A percentile compares a stretch with the other conserved stretches of the same genome.
Conservation (phyloP, 2,329 filamentous ascomycete species). For the Xylaria multiplex region DNA sequence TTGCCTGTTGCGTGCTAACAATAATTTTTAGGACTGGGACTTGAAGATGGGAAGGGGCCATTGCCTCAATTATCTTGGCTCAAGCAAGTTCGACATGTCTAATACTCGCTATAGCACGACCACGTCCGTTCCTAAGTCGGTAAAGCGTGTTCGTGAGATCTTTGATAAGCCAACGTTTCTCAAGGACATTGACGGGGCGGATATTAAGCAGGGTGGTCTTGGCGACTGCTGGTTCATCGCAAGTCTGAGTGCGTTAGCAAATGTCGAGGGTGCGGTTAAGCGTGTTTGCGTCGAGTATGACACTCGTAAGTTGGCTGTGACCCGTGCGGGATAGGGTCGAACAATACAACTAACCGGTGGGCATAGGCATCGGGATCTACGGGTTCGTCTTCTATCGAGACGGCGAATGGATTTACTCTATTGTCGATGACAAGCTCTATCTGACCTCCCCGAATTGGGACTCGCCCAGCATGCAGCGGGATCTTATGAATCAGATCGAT, state of each 20-base stretch:
- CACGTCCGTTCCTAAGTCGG: conserved; percentile 72
- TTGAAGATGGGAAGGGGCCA: conserved; percentile 72
- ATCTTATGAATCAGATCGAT: conserved; percentile 79
- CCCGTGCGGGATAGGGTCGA: neutral
- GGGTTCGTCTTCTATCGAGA: conserved; percentile 90
- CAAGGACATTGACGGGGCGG: conserved; percentile 72
- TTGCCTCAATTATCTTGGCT: conserved; percentile 64
- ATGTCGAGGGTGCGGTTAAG: conserved; percentile 75
- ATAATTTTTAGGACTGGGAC: conserved; percentile 65
- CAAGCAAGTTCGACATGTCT: conserved; percentile 62
- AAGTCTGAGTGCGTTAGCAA: conserved; percentile 78
- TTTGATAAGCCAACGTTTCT: conserved; percentile 78
- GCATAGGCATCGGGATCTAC: conserved; percentile 79
- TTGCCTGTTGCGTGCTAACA: conserved; percentile 47
- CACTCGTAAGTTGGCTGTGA: conserved; percentile 55
- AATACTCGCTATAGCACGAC: conserved; percentile 57
- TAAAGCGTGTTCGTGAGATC: conserved; percentile 79
- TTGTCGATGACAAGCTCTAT: conserved; percentile 91
- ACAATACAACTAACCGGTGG: conserved; percentile 46
- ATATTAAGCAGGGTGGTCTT: conserved; percentile 79
- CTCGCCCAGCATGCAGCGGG: conserved; percentile 77
- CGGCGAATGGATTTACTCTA: conserved; percentile 90
- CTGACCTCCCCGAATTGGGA: conserved; percentile 85
- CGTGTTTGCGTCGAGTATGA: conserved; percentile 80
- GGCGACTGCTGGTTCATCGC: conserved; percentile 90